Base-by-base conservation (phyloP, 2,329 filamentous ascomycete genomes). In the Didymosphaeria variabile region DNA sequence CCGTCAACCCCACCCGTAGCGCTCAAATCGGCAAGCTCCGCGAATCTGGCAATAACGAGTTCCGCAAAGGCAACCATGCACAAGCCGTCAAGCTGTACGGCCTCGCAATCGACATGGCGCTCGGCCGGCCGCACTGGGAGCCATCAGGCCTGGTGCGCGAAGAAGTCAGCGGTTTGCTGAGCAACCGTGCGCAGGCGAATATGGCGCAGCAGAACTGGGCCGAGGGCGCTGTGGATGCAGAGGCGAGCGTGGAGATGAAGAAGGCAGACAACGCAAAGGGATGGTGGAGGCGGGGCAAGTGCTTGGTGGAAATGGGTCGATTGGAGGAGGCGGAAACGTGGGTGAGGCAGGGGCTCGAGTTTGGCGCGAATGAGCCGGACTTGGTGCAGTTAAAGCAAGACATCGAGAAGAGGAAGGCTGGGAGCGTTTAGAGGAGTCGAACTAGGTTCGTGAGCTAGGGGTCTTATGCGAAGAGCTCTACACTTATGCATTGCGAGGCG, bases 11-110 rank as follows among this genome's bases (percentile, higher is more conserved):
- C 55, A 97, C 97, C 82, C 92, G 94, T 74, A 90, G 87, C 67
- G 93, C 92, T 38, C 89, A 94, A 76, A 91, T 99, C 79, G 88
- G 85, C 80, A 98, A 98, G 82, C 89, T 98, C 67, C 92, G 93
- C 77, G 95, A 98, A 78, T 87, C 86, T 59, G 94, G 93, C 72
- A 97, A 97, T 83, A 82, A 82, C 60, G 88, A 91, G 69, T 94
- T 92, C 84, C 91, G 92, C 79, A 94, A 94, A 80, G 86, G 86
- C 70, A 86, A 88, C 68, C 88, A 91, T 81, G 80, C 79, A 58
- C 92, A 96, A 57, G 94, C 94, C 4, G 84, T 93, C 68, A 89
- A 89, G 69, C 86, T 94, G 69, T 97, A 98, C 83, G 87, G 86
- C 0, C 87, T 94, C n/a, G 94, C 92, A 1, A 86, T 98, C 58